Percentiles rank a stretch among this genome's conserved stretches.
Conservation (phyloP, 139 green algal genomes). For the Chlamydomonas applanata region DNA sequence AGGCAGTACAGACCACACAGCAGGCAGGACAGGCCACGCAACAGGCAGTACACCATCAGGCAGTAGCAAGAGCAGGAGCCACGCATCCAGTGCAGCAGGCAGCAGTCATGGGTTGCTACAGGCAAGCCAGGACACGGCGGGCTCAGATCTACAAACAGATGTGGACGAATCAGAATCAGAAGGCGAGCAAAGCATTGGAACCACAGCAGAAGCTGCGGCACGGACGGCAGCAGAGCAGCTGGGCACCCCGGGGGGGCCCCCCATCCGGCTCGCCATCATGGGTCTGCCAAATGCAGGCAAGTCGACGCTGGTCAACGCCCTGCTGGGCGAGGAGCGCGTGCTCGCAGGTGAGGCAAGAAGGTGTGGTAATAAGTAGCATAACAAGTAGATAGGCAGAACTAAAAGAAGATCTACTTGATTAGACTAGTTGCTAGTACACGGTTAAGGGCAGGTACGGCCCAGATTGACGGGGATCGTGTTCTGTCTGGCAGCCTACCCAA, state of each 20-base stretch:
- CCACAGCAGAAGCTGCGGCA: background rate
- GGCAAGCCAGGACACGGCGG: background rate
- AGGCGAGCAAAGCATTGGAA: too few relatives aligned
- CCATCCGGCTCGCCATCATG: conserved; percentile 69
- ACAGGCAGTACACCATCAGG: conserved; percentile 4
- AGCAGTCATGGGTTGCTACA: conserved; percentile 6
- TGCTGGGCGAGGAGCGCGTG: conserved; percentile 75
- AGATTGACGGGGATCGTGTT: too few relatives aligned
- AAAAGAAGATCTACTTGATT: too few relatives aligned
- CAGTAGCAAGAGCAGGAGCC: background rate
- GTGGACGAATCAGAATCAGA: background rate
- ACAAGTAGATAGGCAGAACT: too few relatives aligned
- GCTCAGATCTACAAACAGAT: conserved; percentile 1
- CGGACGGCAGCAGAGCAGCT: background rate
- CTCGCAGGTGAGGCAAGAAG: conserved; percentile 67
- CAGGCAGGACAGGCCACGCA: too few relatives aligned
- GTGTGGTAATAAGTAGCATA: too few relatives aligned
- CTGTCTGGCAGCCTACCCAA: background rate
- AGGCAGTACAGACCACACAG: too few relatives aligned
- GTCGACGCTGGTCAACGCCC: conserved; percentile 79
- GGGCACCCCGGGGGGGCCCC: background rate
- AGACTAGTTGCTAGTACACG: too few relatives aligned
- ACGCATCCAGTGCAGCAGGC: background rate
- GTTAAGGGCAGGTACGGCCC: too few relatives aligned
- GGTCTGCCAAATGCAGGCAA: conserved; percentile 87